Conservation (phyloP, 2,329 filamentous ascomycete genomes). For the Whalleya microplaca region DNA sequence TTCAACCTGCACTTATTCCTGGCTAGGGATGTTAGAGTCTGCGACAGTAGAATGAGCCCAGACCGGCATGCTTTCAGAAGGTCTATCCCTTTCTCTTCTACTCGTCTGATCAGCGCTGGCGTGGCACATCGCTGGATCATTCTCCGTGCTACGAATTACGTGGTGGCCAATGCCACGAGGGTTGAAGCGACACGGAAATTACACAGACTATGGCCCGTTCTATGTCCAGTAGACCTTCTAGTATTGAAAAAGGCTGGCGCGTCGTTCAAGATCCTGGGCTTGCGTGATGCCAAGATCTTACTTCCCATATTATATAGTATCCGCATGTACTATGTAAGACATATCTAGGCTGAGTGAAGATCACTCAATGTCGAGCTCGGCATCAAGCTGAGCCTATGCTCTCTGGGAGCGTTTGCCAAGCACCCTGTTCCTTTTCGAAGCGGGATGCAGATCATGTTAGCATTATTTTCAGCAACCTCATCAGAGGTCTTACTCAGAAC, state of each 20-base stretch:
- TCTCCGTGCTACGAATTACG: constrained; percentile 16
- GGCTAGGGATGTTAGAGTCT: neutral
- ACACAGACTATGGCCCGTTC: constrained; percentile 21
- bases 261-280: constrained; percentile 8
- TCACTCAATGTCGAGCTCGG: constrained; percentile 8
- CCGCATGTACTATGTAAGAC: neutral
- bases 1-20: neutral
- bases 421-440: constrained; percentile 1
- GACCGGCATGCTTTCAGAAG: neutral
- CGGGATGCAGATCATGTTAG: constrained; percentile 7
- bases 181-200: constrained; percentile 23
- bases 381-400: neutral
- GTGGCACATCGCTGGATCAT: constrained; percentile 27
- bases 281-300: constrained; percentile 11
- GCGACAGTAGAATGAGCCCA: neutral
- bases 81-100: constrained; percentile 7
- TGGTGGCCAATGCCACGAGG: constrained; percentile 28
- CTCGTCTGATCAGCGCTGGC: constrained; percentile 23
- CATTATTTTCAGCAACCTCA: constrained; percentile 14
- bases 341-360: constrained; percentile 4
- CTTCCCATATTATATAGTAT: constrained; percentile 7
- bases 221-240: constrained; percentile 18
- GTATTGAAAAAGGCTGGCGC: constrained; percentile 1
- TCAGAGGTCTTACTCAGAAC: constrained; percentile 20
- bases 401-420: constrained; percentile 16